Evolutionary conservation across 805 yeast species (phyloP).

Genomic region (Metschnikowia koreensis): DNA sequence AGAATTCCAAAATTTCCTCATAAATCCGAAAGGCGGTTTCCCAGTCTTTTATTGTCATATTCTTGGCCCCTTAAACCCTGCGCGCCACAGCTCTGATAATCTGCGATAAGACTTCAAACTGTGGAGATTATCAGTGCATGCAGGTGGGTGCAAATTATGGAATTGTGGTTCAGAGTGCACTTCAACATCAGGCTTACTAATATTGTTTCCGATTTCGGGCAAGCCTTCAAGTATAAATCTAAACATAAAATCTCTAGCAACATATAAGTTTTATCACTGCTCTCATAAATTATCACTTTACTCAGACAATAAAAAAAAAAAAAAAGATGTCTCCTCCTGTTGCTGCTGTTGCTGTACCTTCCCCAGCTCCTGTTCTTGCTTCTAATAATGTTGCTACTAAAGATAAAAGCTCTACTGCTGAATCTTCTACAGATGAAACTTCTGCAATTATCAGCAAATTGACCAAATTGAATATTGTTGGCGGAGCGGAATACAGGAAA

Average conservation of each 20-base stretch:
- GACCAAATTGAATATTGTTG: conserved; percentile 13
- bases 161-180: conserved; percentile 7
- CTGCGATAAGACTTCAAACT: background rate
- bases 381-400: background rate
- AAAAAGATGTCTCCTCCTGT: conserved; percentile 8
- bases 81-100: background rate
- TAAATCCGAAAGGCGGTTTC: background rate
- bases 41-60: background rate
- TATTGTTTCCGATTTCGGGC: background rate
- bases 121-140: background rate
- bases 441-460: conserved; percentile 12
- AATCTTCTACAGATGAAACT: conserved; percentile 3
- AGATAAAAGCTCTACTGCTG: background rate
- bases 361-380: background rate
- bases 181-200: conserved; percentile 4
- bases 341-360: background rate
- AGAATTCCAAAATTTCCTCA: too few species aligned
- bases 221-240: background rate
- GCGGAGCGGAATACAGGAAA: conserved; percentile 10
- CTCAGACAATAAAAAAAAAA: background rate
- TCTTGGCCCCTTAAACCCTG: background rate
- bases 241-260: background rate
- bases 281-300: background rate
- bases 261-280: background rate
- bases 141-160: conserved; percentile 13